Conservation (phyloP, 345 rosid species). For the Fremontodendron californicum region DNA sequence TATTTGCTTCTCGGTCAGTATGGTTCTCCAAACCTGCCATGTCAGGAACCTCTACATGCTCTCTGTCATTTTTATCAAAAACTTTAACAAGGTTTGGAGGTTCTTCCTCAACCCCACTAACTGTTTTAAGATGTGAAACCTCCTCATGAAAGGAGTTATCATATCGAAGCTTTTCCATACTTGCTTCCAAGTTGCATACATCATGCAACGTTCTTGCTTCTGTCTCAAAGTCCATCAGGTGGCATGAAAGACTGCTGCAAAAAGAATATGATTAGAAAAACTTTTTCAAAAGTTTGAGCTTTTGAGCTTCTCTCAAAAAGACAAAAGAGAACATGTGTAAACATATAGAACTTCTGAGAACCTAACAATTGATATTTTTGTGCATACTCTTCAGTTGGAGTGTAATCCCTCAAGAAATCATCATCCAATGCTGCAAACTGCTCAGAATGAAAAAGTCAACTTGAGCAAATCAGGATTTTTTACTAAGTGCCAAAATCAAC, state of each 20-base stretch:
- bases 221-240: conserved; percentile 31
- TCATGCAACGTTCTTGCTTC: conserved; percentile 17
- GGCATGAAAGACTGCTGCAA: conserved; percentile 26
- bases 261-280: not conserved
- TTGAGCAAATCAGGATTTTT: not conserved
- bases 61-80: conserved; percentile 8
- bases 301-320: not conserved
- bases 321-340: not conserved
- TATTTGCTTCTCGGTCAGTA: conserved; percentile 12
- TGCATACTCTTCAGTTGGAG: conserved; percentile 40
- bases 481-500: too few species aligned
- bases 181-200: conserved; percentile 17
- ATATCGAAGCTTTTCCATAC: conserved; percentile 26
- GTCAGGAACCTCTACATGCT: conserved; percentile 10
- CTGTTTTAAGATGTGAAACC: conserved; percentile 10
- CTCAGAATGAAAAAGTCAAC: conserved; percentile 29
- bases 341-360: not conserved
- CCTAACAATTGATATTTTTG: not conserved
- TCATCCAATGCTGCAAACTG: conserved; percentile 24
- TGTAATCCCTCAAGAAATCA: conserved; percentile 15
- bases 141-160: conserved; percentile 21
- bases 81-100: conserved; percentile 17
- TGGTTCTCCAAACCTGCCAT: conserved; percentile 12
- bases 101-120: conserved; percentile 26
- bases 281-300: not conserved